Evolutionary conservation across 2,329 filamentous ascomycete species (phyloP), one percentile per base, ranked within the genome.

Genomic region (Coniella vitis): DNA sequence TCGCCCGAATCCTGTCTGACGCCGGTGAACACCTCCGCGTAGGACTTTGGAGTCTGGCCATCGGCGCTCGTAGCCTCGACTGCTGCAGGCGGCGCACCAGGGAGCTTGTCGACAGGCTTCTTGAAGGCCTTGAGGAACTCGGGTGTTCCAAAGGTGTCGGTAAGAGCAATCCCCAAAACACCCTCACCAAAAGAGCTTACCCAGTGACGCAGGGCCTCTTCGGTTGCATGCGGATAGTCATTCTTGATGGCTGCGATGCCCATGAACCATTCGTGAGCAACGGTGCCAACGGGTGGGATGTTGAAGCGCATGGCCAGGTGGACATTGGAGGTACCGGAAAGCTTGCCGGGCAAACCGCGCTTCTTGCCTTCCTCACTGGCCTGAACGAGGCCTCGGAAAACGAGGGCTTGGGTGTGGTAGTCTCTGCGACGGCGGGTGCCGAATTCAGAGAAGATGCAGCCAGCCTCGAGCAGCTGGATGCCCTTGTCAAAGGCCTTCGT

Each of bases 191-290:
- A 98, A 53, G 87, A 95, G 45, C 84, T 83, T 31, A 95, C 79
- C 93, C 93, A 98, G 64, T 94, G 89, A 50, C 81, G 76, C 57
- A 98, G 71, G 0, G 89, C 90, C 55, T 84, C 77, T 64, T 95
- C 89, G 34, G 90, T 95, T 3, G 93, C 90, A 54, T 78, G 75
- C 57, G 81, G 78, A 63, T 98, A 98, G 67, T 96, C 80, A 54
- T 88, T 78, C 4, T 85, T 87, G 58, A 96, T 89, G 35, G 93
- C 90, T 1, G 93, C 93, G 54, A 95, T 91, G 37, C 89, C 90
- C 93, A 98, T 98, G 72, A 96, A 97, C 93, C 93, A 98, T 69
- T 98, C 93, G 62, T 98, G 93, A 1, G 93, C 93, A 2, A 82
- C 78, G 0, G 93, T 98, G 4, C 93, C 93, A 12, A 97, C 79